A percentile compares a stretch with the other conserved stretches of the same genome.
Evolutionary conservation across 1,284 basidiomycete genomes (phyloP).

Genomic region (Ganoderma leucocontextum): DNA sequence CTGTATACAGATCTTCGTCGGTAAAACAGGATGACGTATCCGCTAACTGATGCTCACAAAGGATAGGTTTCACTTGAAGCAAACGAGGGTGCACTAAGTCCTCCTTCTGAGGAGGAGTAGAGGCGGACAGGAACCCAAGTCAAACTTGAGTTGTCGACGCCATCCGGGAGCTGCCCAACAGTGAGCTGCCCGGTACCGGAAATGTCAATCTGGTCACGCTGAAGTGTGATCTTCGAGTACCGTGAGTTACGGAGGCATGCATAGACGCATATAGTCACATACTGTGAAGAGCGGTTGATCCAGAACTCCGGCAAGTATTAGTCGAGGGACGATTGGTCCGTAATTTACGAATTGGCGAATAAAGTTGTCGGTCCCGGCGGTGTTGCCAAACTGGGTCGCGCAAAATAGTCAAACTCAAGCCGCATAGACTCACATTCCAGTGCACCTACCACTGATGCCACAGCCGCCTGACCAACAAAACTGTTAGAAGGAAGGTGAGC

Average conservation of each 20-base stretch:
- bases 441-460: slow-evolving; percentile 42
- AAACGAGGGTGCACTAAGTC: slow-evolving; percentile 46
- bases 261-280: slow-evolving; percentile 17
- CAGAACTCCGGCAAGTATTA: slow-evolving; percentile 51
- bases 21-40: neutral
- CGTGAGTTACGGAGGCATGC: neutral
- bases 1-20: slow-evolving; percentile 37
- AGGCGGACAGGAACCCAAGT: slow-evolving; percentile 54
- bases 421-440: neutral
- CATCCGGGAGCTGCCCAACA: slow-evolving; percentile 50
- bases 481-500: slow-evolving; percentile 32
- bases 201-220: slow-evolving; percentile 50
- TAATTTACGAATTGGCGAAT: slow-evolving; percentile 47
- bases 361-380: slow-evolving; percentile 49
- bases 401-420: neutral
- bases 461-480: slow-evolving; percentile 49
- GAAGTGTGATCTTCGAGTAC: slow-evolving; percentile 44
- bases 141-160: slow-evolving; percentile 48
- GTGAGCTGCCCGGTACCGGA: slow-evolving; percentile 48
- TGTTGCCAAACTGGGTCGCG: slow-evolving; percentile 37
- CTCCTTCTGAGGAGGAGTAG: slow-evolving; percentile 48
- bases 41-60: slow-evolving; percentile 36
- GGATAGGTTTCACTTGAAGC: slow-evolving; percentile 47
- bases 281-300: slow-evolving; percentile 55
- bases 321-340: slow-evolving; percentile 56